Evolutionary conservation across 805 yeast genomes (phyloP).

Genomic region (Debaryomyces castellii): DNA sequence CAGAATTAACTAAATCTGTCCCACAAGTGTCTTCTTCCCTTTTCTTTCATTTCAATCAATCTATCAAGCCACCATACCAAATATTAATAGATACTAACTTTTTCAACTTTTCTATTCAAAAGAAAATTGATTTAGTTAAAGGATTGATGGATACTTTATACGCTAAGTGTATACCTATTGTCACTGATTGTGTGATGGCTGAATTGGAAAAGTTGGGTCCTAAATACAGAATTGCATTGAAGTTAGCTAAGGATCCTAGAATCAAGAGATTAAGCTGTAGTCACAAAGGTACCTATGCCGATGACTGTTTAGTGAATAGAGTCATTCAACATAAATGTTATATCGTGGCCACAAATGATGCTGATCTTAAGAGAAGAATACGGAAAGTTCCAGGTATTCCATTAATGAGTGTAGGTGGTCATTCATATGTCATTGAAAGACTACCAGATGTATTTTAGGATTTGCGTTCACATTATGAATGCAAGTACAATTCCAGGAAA

Average conservation of each 20-base stretch:
- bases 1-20: slow-evolving; percentile 52
- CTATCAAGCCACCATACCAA: slow-evolving; percentile 98
- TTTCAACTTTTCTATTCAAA: slow-evolving; percentile 93
- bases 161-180: slow-evolving; percentile 93
- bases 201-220: slow-evolving; percentile 96
- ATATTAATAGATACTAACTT: slow-evolving; percentile 95
- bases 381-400: slow-evolving; percentile 98
- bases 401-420: slow-evolving; percentile 93
- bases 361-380: slow-evolving; percentile 88
- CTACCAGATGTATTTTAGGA: slow-evolving; percentile 84
- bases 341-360: slow-evolving; percentile 97
- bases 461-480: not conserved
- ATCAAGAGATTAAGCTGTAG: slow-evolving; percentile 83
- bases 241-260: slow-evolving; percentile 91
- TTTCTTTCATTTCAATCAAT: slow-evolving; percentile 90
- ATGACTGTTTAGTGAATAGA: slow-evolving; percentile 92
- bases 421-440: slow-evolving; percentile 88
- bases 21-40: slow-evolving; percentile 97
- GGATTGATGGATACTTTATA: slow-evolving; percentile 96
- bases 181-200: slow-evolving; percentile 98
- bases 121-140: slow-evolving; percentile 89
- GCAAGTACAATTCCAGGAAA: not conserved
- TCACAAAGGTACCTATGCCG: slow-evolving; percentile 97
- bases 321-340: slow-evolving; percentile 96
- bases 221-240: slow-evolving; percentile 87